Evolutionary conservation across 345 rosid species (phyloP), one percentile per base, ranked within the genome.

Genomic region (Linum usitatissimum): DNA sequence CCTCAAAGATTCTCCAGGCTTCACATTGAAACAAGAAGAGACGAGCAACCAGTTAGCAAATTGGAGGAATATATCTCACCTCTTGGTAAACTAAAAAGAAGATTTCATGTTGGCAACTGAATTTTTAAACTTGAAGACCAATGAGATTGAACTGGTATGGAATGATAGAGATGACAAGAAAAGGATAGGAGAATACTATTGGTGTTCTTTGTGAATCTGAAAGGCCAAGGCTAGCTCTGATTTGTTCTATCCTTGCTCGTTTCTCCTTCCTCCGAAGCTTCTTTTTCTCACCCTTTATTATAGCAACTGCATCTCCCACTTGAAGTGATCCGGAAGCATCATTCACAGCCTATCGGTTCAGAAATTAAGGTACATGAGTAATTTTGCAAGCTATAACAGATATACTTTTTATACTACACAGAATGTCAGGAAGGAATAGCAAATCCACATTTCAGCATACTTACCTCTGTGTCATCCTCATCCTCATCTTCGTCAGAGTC

Each of bases 191-290:
- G 57, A 51, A 31, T 85, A 92, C 96, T 87, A 62, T 58, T 45
- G 98, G 96, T 60, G 98, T 92, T 83, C 96, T 87, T 65, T 92
- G 96, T 61, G 89, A 81, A 85, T 92, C 96, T 49, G 96, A 89
- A 45, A 92, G 96, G 69, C 98, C 96, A 58, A 92, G 87, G 70
- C 81, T 89, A 70, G 88, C 96, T 79, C 98, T 79, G 64, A 92
- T 86, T 79, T 89, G 95, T 79, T 86, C 95, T 68, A 92, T 89
- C 75, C 98, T 86, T 58, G 90, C 81, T 61, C 96, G 77, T 68
- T 88, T 92, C 75, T 92, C 96, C 75, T 92, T 92, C 80, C 98
- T 84, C 48, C 91, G 68, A 18, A 92, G 83, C 59, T 59, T 70
- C 72, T 85, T 89, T 53, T 89, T 86, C 73, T 78, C 77, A 15